Conservation (phyloP, 2,329 filamentous ascomycete species). For the Cercospora brassicicola region DNA sequence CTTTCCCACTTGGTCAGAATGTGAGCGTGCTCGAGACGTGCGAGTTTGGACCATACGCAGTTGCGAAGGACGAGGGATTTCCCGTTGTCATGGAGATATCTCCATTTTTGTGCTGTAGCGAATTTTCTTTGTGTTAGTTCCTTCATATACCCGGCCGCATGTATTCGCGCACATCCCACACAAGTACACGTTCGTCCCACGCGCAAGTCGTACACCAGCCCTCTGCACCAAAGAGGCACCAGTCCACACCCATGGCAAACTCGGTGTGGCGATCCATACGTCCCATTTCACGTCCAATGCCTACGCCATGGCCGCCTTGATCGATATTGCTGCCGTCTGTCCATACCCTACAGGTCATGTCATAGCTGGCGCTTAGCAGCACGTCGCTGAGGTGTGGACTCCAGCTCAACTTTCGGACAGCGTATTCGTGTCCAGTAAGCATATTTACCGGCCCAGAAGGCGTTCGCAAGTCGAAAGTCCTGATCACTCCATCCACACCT, state of each 20-base stretch:
- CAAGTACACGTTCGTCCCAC: conserved; percentile 87
- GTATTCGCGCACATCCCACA: conserved; percentile 81
- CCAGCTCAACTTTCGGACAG: conserved; percentile 82
- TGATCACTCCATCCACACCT: conserved; percentile 82
- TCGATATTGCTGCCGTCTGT: conserved; percentile 68
- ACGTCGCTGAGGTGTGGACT: conserved; percentile 90
- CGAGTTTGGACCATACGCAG: neutral
- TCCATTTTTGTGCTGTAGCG: neutral
- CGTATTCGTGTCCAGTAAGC: conserved; percentile 86
- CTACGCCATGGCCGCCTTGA: conserved; percentile 38
- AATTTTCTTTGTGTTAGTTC: neutral
- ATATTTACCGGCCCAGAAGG: conserved; percentile 72
- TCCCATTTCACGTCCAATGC: conserved; percentile 64
- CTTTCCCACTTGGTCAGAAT: neutral
- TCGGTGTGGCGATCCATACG: conserved; percentile 92
- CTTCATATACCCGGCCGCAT: conserved; percentile 48
- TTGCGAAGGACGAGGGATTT: neutral
- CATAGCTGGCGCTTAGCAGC: conserved; percentile 85
- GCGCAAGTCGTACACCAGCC: conserved; percentile 94
- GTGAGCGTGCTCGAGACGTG: neutral
- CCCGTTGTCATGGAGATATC: neutral
- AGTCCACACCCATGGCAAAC: conserved; percentile 94
- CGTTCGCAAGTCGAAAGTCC: conserved; percentile 86
- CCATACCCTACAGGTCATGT: conserved; percentile 97
- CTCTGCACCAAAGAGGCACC: conserved; percentile 93